phyloP scores from a whole-genome alignment of 164 flowering plant species.

The Hamamelis virginiana region DNA sequence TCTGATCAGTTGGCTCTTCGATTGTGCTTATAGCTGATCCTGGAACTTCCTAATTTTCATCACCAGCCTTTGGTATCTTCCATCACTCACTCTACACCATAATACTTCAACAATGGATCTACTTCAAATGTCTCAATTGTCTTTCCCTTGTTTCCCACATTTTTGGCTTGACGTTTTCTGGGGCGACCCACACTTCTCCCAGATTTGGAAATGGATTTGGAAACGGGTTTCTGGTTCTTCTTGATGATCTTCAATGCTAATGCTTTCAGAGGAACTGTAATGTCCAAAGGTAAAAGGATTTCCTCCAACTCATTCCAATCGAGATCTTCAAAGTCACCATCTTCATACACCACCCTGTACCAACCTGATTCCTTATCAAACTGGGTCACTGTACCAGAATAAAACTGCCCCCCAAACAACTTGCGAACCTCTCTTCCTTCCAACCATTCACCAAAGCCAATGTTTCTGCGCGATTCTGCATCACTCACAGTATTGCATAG shows the following conservation, averaged over 20 bases:
- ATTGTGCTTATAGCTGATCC: too few species aligned
- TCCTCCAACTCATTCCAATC: conserved; percentile 72
- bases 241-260: conserved; percentile 49
- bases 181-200: conserved; percentile 8
- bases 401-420: conserved; percentile 51
- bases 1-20: too few species aligned
- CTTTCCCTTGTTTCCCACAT: conserved; percentile 6
- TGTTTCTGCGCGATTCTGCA: conserved; percentile 14
- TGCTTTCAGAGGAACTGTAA: conserved; percentile 58
- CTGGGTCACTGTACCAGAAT: conserved; percentile 50
- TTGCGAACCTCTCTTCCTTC: conserved; percentile 78
- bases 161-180: not conserved
- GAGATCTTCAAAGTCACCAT: conserved; percentile 88
- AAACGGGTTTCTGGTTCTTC: conserved; percentile 35
- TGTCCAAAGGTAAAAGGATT: conserved; percentile 67
- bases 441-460: conserved; percentile 66
- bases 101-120: not conserved
- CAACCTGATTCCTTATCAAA: conserved; percentile 75
- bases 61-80: not conserved
- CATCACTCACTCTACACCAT: not conserved
- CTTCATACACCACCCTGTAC: conserved; percentile 86
- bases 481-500: conserved; percentile 15
- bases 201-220: conserved; percentile 15
- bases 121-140: not conserved
- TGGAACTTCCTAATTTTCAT: too few species aligned